These are phyloP conservation scores for Pilaira anomala DNA, from an alignment of 192 early-diverging fungal genomes.

Conservation along the genomic window DNA sequence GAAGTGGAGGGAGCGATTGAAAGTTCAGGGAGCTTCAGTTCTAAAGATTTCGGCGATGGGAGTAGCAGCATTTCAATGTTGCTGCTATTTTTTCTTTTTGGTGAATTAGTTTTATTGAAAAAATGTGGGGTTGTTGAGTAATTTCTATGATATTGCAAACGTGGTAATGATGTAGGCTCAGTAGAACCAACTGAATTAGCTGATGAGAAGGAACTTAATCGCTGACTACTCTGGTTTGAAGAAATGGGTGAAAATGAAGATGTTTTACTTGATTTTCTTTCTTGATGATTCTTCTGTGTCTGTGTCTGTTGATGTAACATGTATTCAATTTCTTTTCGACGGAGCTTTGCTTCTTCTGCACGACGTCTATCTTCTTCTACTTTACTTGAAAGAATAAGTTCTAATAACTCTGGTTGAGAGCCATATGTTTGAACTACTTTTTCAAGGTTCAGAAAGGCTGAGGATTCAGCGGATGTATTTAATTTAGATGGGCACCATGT, in stretches of 20 bases:
- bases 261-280: too few species aligned
- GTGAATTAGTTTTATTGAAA: background rate
- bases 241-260: background rate
- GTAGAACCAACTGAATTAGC: background rate
- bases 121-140: background rate
- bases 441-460: slow-evolving; percentile 43
- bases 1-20: background rate
- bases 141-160: background rate
- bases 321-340: slow-evolving; percentile 48
- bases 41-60: background rate
- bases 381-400: slow-evolving; percentile 53
- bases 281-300: too few species aligned
- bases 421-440: slow-evolving; percentile 47
- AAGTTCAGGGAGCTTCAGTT: background rate
- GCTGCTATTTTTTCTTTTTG: slow-evolving; percentile 7
- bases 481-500: background rate
- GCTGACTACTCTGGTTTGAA: background rate
- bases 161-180: background rate
- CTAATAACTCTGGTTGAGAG: slow-evolving; percentile 50
- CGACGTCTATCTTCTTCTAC: slow-evolving; percentile 56
- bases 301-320: slow-evolving; percentile 36
- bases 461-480: background rate
- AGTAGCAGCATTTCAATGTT: slow-evolving; percentile 18
- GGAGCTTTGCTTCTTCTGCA: slow-evolving; percentile 55
- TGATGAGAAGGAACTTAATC: slow-evolving; percentile 4